These are phyloP conservation scores for Suhomyces terraborum DNA, from an alignment of 1,139 yeast species.

Conservation along the genomic window DNA sequence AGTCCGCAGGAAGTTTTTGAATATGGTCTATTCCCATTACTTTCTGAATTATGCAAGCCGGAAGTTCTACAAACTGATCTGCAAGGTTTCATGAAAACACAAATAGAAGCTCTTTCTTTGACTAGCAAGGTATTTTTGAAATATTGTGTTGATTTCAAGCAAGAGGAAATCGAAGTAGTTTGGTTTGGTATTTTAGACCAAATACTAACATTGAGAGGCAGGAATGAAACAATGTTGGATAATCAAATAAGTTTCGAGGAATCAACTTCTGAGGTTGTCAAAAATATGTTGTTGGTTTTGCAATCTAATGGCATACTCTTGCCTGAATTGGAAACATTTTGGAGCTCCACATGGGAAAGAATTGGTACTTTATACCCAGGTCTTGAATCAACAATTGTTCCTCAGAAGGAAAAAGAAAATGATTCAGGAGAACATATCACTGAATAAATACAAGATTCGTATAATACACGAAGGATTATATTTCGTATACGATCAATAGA, in stretches of 20 bases:
- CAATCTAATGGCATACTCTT: conserved; percentile 30
- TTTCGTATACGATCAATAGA: too few relatives aligned
- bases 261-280: conserved; percentile 62
- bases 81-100: conserved; percentile 63
- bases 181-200: conserved; percentile 44
- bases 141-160: conserved; percentile 29
- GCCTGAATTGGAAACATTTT: conserved; percentile 27
- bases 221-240: conserved; percentile 32
- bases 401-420: background rate
- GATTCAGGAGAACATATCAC: background rate
- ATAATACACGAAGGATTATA: too few relatives aligned
- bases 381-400: conserved; percentile 33
- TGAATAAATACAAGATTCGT: too few relatives aligned
- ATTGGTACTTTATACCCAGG: conserved; percentile 50
- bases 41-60: conserved; percentile 64
- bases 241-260: conserved; percentile 43
- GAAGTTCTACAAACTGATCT: conserved; percentile 69
- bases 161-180: conserved; percentile 27
- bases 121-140: conserved; percentile 74
- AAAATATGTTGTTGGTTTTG: conserved; percentile 54
- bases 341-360: conserved; percentile 45
- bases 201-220: conserved; percentile 35
- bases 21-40: conserved; percentile 71
- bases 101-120: conserved; percentile 64
- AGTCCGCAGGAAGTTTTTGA: conserved; percentile 64